Percentiles rank a stretch among this genome's conserved stretches.
Conservation (phyloP, 1,284 basidiomycete genomes). For the Cryptococcus sp. region DNA sequence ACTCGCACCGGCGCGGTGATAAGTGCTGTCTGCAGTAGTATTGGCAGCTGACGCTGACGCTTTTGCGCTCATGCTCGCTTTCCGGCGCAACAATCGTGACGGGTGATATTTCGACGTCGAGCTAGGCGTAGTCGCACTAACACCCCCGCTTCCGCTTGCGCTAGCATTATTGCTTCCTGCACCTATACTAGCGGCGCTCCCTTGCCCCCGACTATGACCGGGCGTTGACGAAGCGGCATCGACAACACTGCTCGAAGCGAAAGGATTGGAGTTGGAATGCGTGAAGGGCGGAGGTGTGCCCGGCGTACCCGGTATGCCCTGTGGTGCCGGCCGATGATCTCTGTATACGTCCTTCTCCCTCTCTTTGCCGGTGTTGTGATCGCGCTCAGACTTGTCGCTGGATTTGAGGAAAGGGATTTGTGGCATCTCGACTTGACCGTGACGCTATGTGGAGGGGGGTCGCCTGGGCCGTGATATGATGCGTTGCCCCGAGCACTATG, state of each 20-base stretch:
- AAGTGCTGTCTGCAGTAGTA: neutral
- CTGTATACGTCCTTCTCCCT: constrained; percentile 5
- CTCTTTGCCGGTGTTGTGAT: constrained; percentile 16
- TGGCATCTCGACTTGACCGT: constrained; percentile 10
- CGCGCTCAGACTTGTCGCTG: neutral
- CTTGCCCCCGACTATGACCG: too few relatives aligned
- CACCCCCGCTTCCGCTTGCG: neutral
- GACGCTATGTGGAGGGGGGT: too few relatives aligned
- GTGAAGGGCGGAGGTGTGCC: neutral
- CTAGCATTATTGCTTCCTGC: neutral
- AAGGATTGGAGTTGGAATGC: neutral
- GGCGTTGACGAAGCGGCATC: too few relatives aligned
- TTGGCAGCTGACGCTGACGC: neutral
- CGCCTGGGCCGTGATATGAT: too few relatives aligned
- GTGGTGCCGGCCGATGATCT: neutral
- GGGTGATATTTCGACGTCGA: constrained; percentile 19
- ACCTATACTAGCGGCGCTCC: too few relatives aligned
- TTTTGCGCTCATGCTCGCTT: constrained; percentile 15
- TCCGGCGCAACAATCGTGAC: constrained; percentile 26
- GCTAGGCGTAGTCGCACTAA: neutral
- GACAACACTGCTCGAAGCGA: too few relatives aligned
- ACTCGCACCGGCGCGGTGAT: neutral
- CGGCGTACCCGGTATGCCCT: neutral
- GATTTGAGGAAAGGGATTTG: constrained; percentile 18
- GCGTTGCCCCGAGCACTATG: too few relatives aligned